Conservation (phyloP, 805 yeast species). For the Ogataea pini region DNA sequence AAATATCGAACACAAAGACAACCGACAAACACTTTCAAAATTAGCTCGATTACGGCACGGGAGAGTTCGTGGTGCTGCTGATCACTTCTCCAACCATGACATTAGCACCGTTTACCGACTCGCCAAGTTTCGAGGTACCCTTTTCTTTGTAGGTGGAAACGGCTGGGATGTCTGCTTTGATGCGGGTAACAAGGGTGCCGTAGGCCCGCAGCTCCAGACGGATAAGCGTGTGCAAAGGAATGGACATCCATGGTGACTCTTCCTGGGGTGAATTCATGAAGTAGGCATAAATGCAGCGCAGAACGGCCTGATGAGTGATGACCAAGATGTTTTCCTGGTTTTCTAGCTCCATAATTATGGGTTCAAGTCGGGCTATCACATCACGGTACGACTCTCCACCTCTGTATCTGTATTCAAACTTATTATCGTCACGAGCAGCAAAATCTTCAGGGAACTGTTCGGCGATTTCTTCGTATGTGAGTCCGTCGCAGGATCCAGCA, state of each 20-base stretch:
- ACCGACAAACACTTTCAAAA: too few relatives aligned
- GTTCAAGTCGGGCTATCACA: slow-evolving; percentile 91
- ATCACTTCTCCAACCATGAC: slow-evolving; percentile 53
- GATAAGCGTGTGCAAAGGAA: slow-evolving; percentile 93
- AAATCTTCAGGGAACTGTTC: slow-evolving; percentile 87
- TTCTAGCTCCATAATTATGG: slow-evolving; percentile 97
- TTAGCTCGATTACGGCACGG: slow-evolving; percentile 1
- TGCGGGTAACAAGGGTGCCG: slow-evolving; percentile 81
- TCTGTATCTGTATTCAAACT: slow-evolving; percentile 91
- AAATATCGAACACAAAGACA: background rate
- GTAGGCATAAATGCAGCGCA: slow-evolving; percentile 94
- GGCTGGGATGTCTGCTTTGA: slow-evolving; percentile 96
- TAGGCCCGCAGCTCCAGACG: slow-evolving; percentile 95
- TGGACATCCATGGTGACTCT: slow-evolving; percentile 98
- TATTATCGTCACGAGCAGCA: slow-evolving; percentile 92
- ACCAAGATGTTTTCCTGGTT: slow-evolving; percentile 94
- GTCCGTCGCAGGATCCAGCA: slow-evolving; percentile 97
- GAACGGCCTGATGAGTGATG: slow-evolving; percentile 96
- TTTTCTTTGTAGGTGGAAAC: slow-evolving; percentile 95
- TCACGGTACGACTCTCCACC: slow-evolving; percentile 98
- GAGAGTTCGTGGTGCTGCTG: slow-evolving; percentile 28
- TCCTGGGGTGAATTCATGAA: slow-evolving; percentile 99
- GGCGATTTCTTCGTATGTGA: slow-evolving; percentile 93
- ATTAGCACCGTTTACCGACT: slow-evolving; percentile 40
- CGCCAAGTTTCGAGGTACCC: slow-evolving; percentile 75